These are phyloP conservation scores for Phlebopus sp. DNA, from an alignment of 1,284 basidiomycete genomes.

Conservation along the genomic window DNA sequence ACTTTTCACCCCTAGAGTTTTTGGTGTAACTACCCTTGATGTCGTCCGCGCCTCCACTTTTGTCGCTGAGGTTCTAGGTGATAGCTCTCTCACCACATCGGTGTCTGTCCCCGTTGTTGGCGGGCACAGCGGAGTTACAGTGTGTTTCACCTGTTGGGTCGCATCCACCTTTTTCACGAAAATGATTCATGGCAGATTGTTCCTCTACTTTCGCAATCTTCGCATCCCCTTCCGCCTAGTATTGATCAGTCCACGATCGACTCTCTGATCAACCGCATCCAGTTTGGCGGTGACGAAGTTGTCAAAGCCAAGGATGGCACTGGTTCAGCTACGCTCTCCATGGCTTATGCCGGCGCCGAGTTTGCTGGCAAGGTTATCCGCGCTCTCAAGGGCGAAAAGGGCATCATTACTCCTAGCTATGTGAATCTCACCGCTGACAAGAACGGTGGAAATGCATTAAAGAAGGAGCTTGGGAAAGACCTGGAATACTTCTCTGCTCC, in stretches of 20 bases:
- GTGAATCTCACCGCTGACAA: slow-evolving; percentile 81
- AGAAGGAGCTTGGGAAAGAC: slow-evolving; percentile 62
- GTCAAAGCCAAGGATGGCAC: slow-evolving; percentile 91
- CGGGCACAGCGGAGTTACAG: slow-evolving; percentile 94
- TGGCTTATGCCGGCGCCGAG: slow-evolving; percentile 89
- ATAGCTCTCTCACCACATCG: slow-evolving; percentile 60
- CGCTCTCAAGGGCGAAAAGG: slow-evolving; percentile 87
- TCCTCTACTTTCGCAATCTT: slow-evolving; percentile 91
- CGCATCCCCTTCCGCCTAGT: slow-evolving; percentile 52
- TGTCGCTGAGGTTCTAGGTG: slow-evolving; percentile 77
- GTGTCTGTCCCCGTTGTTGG: slow-evolving; percentile 90
- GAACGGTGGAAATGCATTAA: slow-evolving; percentile 61
- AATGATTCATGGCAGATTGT: slow-evolving; percentile 65
- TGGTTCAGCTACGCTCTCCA: slow-evolving; percentile 84
- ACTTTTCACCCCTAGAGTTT: slow-evolving; percentile 55
- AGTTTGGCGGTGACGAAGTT: slow-evolving; percentile 95
- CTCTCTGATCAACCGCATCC: slow-evolving; percentile 82
- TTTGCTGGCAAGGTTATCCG: slow-evolving; percentile 80
- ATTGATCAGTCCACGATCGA: slow-evolving; percentile 43
- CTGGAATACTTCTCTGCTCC: slow-evolving; percentile 83
- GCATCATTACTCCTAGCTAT: slow-evolving; percentile 82
- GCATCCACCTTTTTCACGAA: slow-evolving; percentile 2
- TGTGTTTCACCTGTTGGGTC: slow-evolving; percentile 36
- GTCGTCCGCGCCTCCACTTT: slow-evolving; percentile 97
- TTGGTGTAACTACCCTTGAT: slow-evolving; percentile 98